phyloP scores from a whole-genome alignment of 1,284 basidiomycete species.

The Sporisorium graminicola region DNA sequence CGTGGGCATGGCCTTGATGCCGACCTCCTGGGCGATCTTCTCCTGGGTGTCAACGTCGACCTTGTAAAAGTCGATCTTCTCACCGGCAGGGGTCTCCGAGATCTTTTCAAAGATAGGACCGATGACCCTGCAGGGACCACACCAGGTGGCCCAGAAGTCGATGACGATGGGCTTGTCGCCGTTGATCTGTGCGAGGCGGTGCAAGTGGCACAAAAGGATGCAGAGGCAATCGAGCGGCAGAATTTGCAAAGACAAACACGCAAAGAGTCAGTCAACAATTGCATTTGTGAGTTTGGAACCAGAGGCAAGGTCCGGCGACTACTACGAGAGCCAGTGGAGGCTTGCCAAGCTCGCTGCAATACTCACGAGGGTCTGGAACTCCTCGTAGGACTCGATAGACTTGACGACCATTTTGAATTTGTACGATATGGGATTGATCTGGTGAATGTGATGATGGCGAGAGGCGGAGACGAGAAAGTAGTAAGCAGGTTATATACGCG shows the following conservation, averaged over 20 bases:
- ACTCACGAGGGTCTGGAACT: conserved; percentile 74
- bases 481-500: conserved; percentile 12
- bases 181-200: conserved; percentile 71
- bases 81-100: conserved; percentile 67
- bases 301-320: too few species aligned
- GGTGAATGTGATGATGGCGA: not conserved
- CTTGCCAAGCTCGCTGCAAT: not conserved
- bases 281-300: too few species aligned
- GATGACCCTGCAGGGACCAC: conserved; percentile 78
- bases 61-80: conserved; percentile 80
- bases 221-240: not conserved
- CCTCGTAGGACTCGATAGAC: conserved; percentile 73
- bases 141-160: conserved; percentile 70
- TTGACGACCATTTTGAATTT: conserved; percentile 70
- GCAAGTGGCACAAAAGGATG: not conserved
- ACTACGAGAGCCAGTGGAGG: not conserved
- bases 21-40: conserved; percentile 76
- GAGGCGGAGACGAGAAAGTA: not conserved
- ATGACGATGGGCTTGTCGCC: conserved; percentile 72
- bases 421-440: not conserved
- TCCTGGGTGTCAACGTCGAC: conserved; percentile 72
- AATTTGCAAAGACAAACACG: not conserved
- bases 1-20: conserved; percentile 84
- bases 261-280: not conserved
- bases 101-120: conserved; percentile 83